Base-by-base conservation (phyloP, 1,139 yeast genomes). In the Geotrichum histeridarum region DNA sequence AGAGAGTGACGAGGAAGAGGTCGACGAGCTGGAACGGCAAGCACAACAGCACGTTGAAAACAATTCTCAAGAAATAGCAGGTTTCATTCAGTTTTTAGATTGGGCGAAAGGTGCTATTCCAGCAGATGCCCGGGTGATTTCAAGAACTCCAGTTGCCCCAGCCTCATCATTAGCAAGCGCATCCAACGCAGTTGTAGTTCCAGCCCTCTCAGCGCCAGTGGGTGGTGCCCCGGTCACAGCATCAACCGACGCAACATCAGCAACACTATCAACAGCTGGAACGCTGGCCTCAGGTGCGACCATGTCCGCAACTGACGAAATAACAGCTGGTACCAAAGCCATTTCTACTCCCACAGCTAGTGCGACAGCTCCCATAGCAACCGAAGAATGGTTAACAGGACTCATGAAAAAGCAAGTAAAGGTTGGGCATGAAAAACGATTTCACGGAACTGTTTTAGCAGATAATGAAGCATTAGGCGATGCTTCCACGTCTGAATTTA, bases 71-170 rank as follows among this genome's bases (percentile, higher is more conserved):
- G 48, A 38, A 7, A 45, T 54, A 1, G 54, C 48, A 8, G 56
- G 56, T 0, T 71, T 76, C 58, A 65, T 69, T 32, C 69, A 68
- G 41, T 78, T 81, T 57, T 65, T 77, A 41, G 71, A 71, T 3
- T 81, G 85, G 85, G 74, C 77, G 22, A 66, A 70, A 39, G 75
- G 78, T 12, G 70, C 71, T 0, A 67, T 70, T 1, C 73, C 77
- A 2, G 69, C 68, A 37, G 73, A 76, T 41, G 73, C 76, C 2
- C 66, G 77, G 39, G 60, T 68, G 27, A 73, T 68, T 8, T 73
- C 61, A 62, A 72, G 38, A 60, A 65, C 43, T 12, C 44, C 33
- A 17, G 47, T 45, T 7, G 53, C 54, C 3, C 49, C 43, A 14
- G 52, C 47, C 8, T 22, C 43, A 11, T 22, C 43, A 37, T 17